These are phyloP conservation scores for Trichophyton benhamiae DNA, from an alignment of 2,329 filamentous ascomycete genomes.

Conservation along the genomic window DNA sequence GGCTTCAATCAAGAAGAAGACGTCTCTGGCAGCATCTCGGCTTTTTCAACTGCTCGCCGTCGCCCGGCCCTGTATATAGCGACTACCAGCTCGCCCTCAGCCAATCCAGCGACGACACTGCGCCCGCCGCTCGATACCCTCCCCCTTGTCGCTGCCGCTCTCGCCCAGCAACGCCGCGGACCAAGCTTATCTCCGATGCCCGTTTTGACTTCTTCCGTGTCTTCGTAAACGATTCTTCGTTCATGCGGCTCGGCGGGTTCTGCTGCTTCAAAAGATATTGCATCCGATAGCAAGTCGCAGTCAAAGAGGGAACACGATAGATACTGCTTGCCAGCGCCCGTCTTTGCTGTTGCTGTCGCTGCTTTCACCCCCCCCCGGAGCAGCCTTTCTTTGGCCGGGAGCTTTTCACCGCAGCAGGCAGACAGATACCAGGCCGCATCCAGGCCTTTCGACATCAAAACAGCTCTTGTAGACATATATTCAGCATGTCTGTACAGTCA, in stretches of 20 bases:
- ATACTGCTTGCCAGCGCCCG: background rate
- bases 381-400: background rate
- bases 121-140: background rate
- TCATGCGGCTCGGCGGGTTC: slow-evolving; percentile 13
- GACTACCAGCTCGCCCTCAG: background rate
- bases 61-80: background rate
- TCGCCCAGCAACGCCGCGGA: background rate
- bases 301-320: background rate
- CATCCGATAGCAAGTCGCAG: slow-evolving; percentile 12
- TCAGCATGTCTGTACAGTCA: slow-evolving; percentile 33
- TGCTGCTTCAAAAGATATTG: slow-evolving; percentile 18
- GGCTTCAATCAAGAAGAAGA: too few relatives aligned
- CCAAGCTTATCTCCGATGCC: slow-evolving; percentile 11
- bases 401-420: background rate
- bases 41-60: background rate
- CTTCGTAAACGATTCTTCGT: background rate
- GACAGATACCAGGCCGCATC: background rate
- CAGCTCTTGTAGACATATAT: background rate
- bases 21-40: background rate
- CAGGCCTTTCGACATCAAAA: background rate
- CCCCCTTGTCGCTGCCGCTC: background rate
- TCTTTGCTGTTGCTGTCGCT: background rate
- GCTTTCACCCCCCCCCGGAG: background rate
- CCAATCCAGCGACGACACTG: background rate
- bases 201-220: background rate